These are phyloP conservation scores for Debaryomyces robertsiae DNA, from an alignment of 1,139 yeast species.

Conservation along the genomic window DNA sequence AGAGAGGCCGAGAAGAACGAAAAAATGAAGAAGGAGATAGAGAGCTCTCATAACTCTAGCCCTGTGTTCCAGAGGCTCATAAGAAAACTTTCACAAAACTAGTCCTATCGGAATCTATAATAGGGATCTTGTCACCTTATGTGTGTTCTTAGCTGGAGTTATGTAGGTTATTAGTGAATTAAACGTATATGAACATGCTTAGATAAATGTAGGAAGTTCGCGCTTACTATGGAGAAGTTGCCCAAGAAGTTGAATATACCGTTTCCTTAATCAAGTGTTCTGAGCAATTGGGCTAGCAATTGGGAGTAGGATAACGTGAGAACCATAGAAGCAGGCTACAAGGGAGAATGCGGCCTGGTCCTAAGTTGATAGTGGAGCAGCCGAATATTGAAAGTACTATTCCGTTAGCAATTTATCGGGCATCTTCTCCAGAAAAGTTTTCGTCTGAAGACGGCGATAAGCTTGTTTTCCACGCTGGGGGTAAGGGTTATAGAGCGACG, in stretches of 20 bases:
- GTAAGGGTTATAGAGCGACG: constrained; percentile 21
- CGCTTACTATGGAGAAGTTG: background rate
- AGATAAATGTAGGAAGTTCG: constrained; percentile 1
- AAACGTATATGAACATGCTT: too few relatives aligned
- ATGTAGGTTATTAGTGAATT: background rate
- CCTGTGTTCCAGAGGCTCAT: constrained; percentile 48
- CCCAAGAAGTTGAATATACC: too few relatives aligned
- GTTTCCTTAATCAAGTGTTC: too few relatives aligned
- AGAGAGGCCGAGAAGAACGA: constrained; percentile 49
- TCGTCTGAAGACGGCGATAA: constrained; percentile 45
- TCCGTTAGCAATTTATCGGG: constrained; percentile 33
- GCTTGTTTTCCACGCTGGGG: constrained; percentile 46
- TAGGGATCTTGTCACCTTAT: background rate
- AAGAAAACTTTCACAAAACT: constrained; percentile 38
- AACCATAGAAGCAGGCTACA: too few relatives aligned
- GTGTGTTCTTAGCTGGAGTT: constrained; percentile 1
- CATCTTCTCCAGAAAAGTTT: constrained; percentile 45
- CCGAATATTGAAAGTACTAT: constrained; percentile 50
- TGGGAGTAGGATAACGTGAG: too few relatives aligned
- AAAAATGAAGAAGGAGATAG: constrained; percentile 45
- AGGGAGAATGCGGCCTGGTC: constrained; percentile 17
- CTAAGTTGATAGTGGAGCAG: constrained; percentile 31
- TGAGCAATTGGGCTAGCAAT: too few relatives aligned
- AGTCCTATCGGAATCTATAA: background rate
- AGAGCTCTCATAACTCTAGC: constrained; percentile 36